Evolutionary conservation across 2,329 filamentous ascomycete genomes (phyloP), one percentile per base, ranked within the genome.

Genomic region (Chaetomiaceae sp.): DNA sequence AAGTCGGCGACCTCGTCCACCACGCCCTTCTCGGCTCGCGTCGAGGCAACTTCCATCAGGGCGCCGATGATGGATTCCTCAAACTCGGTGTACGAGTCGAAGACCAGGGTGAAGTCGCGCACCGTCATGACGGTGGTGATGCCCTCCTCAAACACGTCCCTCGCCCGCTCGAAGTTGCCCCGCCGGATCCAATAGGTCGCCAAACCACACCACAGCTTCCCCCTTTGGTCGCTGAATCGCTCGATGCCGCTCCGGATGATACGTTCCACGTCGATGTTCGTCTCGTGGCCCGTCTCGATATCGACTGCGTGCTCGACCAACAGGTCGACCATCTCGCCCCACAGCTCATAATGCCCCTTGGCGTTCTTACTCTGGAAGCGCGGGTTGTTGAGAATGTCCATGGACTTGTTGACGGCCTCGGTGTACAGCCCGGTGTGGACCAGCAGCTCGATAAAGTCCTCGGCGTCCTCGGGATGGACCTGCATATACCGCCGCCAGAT

Each of bases 41-140:
- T 71, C 6, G 89, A 86, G 1, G 91, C 91, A 48, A 87, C 80
- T 61, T 97, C 91, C 84, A 99, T 95, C 60, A 97, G 76, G 42
- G 85, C 85, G 13, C 88, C 86, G 57, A 97, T 96, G 59, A 97
- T 86, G 0, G 91, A 92, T 70, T 99, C 95, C 68, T 99, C 93
- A 55, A 96, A 96, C 68, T 99, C 93, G 27, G 88, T 85, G 64
- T 97, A 99, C 0, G 91, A 87, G 68, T 99, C 93, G 62, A 99
- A 99, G 40, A 97, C 86, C 49, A 97, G 81, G 1, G 91, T 95
- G 65, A 99, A 99, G 70, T 99, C 93, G 50, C 93, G 85, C 39
- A 99, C 91, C 2, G 93, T 99, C 92, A 97, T 97, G 56, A 96
- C 95, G 1, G 92, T 97, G 10, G 89, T 96, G 58, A 97, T 89